Evolutionary conservation across 2,329 filamentous ascomycete genomes (phyloP).

Genomic region (Septoria petroselini): DNA sequence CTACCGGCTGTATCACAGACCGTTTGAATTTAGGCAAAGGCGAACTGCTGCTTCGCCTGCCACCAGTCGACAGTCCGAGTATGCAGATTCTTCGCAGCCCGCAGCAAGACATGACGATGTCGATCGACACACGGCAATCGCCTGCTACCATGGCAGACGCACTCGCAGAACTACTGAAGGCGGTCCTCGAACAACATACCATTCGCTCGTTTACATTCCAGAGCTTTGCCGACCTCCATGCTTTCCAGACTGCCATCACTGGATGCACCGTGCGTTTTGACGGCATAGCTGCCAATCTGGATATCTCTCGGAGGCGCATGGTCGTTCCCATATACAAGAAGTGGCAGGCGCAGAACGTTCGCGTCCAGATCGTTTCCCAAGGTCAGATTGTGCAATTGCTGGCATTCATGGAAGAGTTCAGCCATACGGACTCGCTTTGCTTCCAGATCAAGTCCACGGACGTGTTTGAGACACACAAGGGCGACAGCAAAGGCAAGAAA

Average conservation of each 20-base stretch:
- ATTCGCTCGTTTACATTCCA: constrained; percentile 62
- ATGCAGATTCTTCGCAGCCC: constrained; percentile 67
- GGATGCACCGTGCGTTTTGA: constrained; percentile 65
- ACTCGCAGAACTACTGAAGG: constrained; percentile 62
- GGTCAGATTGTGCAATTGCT: constrained; percentile 74
- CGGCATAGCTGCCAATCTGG: constrained; percentile 64
- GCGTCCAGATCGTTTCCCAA: constrained; percentile 74
- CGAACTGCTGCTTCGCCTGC: constrained; percentile 48
- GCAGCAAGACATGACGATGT: constrained; percentile 74
- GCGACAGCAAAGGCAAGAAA: constrained; percentile 51
- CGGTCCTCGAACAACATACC: constrained; percentile 55
- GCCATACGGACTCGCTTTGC: constrained; percentile 82
- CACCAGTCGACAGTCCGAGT: constrained; percentile 48
- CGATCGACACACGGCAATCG: constrained; percentile 53
- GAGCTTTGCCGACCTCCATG: constrained; percentile 61
- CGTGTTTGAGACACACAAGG: constrained; percentile 63
- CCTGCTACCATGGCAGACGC: constrained; percentile 52
- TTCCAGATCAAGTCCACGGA: constrained; percentile 83
- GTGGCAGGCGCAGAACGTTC: constrained; percentile 78
- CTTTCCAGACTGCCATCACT: constrained; percentile 74
- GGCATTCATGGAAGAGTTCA: constrained; percentile 85
- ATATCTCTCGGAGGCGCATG: constrained; percentile 71
- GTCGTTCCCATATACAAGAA: constrained; percentile 93
- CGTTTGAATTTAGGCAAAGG: constrained; percentile 69
- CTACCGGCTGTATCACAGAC: constrained; percentile 75